Percentiles rank a stretch among this genome's conserved stretches.
Evolutionary conservation across 495 filamentous ascomycete species (phyloP).

Genomic region (Pyrenula massariospora): DNA sequence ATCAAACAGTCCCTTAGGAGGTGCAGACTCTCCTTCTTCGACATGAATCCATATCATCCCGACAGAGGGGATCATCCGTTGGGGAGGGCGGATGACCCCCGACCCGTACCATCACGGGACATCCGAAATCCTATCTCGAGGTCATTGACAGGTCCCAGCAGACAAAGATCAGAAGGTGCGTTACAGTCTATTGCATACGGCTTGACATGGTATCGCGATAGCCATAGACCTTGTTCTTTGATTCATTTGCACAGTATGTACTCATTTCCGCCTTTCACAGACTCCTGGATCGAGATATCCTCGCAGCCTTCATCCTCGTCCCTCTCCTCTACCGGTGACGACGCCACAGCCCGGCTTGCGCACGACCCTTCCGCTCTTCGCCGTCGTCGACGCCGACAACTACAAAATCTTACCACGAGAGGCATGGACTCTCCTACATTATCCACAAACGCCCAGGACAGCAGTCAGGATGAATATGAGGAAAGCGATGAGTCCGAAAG

Average conservation of each 20-base stretch:
- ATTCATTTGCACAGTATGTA: slow-evolving; percentile 29
- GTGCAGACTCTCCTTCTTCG: too few species aligned
- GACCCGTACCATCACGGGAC: not conserved
- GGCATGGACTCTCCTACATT: slow-evolving; percentile 1
- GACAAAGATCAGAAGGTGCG: slow-evolving; percentile 37
- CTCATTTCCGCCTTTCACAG: slow-evolving; percentile 49
- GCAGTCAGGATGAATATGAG: slow-evolving; percentile 85
- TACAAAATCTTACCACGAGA: slow-evolving; percentile 29
- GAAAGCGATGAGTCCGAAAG: slow-evolving; percentile 78
- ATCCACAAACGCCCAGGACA: slow-evolving; percentile 40
- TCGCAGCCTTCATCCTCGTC: slow-evolving; percentile 89
- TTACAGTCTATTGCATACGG: slow-evolving; percentile 1
- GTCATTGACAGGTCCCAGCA: slow-evolving; percentile 1
- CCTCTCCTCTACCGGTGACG: slow-evolving; percentile 63
- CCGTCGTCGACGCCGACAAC: slow-evolving; percentile 42
- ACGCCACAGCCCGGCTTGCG: slow-evolving; percentile 74
- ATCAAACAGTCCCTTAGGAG: too few species aligned
- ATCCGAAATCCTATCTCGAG: not conserved
- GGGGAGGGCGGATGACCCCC: not conserved
- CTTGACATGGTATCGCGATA: not conserved
- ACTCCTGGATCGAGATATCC: slow-evolving; percentile 93
- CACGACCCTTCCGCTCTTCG: slow-evolving; percentile 26
- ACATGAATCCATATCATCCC: not conserved
- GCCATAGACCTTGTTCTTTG: slow-evolving; percentile 5
- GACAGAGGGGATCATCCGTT: not conserved